Evolutionary conservation across 169 alveolate genomes (phyloP).

Genomic region (Amoebophrya sp.): DNA sequence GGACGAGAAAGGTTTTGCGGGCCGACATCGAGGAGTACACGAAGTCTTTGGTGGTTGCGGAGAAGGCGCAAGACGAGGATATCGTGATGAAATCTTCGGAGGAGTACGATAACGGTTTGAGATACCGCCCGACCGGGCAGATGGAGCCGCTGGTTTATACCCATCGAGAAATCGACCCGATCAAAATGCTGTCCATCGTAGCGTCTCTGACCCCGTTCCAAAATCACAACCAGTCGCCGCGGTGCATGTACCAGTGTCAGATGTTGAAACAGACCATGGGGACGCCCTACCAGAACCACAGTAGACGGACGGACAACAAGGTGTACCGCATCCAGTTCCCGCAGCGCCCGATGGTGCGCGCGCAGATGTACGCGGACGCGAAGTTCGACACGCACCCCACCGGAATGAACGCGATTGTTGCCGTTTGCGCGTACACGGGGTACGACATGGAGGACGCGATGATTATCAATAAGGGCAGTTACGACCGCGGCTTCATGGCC

Average conservation of each 20-base stretch:
- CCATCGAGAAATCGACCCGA: constrained; percentile 92
- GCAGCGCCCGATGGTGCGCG: constrained; percentile 94
- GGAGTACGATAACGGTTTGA: background rate
- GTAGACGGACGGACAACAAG: constrained; percentile 91
- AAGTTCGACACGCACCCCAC: constrained; percentile 93
- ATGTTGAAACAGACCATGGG: constrained; percentile 99
- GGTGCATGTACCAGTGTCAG: constrained; percentile 82
- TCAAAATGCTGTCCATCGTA: constrained; percentile 87
- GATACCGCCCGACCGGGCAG: background rate
- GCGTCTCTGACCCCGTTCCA: constrained; percentile 97
- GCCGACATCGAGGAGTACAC: constrained; percentile 23
- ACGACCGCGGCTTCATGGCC: constrained; percentile 98
- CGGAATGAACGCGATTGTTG: constrained; percentile 99
- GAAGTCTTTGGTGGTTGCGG: background rate
- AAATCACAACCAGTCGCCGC: constrained; percentile 96
- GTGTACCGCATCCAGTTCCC: constrained; percentile 77
- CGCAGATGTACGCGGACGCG: constrained; percentile 82
- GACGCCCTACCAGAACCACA: constrained; percentile 91
- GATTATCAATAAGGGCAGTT: constrained; percentile 93
- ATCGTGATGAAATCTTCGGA: background rate
- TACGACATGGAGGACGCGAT: constrained; percentile 99
- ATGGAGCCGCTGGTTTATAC: constrained; percentile 55
- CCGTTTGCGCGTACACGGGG: constrained; percentile 94
- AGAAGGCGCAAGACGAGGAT: background rate
- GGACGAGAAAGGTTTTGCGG: background rate